Conservation (phyloP, 805 yeast species). For the Kazachstania taianensis region DNA sequence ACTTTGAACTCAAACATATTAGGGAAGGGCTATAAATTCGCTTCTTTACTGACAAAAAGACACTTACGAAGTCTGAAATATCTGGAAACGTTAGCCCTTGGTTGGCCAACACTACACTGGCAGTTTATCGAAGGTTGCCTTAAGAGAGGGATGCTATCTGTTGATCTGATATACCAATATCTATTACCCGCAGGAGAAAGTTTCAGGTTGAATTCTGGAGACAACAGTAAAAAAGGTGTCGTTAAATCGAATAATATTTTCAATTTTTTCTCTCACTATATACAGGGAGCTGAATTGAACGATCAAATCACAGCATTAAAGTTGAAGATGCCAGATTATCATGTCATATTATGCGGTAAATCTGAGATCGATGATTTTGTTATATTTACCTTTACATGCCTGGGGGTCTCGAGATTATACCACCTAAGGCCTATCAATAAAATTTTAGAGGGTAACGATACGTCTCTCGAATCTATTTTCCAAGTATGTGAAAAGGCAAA, state of each 20-base stretch:
- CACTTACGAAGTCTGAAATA: constrained; percentile 64
- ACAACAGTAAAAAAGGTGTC: constrained; percentile 14
- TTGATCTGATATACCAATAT: constrained; percentile 39
- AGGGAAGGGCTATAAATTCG: constrained; percentile 36
- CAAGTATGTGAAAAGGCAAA: not conserved
- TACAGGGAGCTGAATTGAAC: constrained; percentile 23
- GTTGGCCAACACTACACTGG: constrained; percentile 75
- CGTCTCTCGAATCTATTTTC: not conserved
- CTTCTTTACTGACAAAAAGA: constrained; percentile 52
- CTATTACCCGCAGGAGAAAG: constrained; percentile 69
- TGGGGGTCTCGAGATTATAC: constrained; percentile 14
- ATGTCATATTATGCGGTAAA: constrained; percentile 31
- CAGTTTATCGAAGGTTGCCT: constrained; percentile 45
- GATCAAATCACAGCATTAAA: constrained; percentile 30
- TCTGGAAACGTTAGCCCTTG: constrained; percentile 64
- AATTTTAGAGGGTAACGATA: not conserved
- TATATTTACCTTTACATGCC: constrained; percentile 17
- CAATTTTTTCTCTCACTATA: constrained; percentile 33
- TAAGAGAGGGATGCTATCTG: constrained; percentile 8
- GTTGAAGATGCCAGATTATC: constrained; percentile 21
- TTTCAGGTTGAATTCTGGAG: constrained; percentile 25
- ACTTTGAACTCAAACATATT: not conserved
- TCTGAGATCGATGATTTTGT: constrained; percentile 21
- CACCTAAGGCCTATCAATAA: constrained; percentile 5
- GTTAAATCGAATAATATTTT: constrained; percentile 42